phyloP scores from a whole-genome alignment of 2,329 filamentous ascomycete genomes.

The Colletotrichum horii region DNA sequence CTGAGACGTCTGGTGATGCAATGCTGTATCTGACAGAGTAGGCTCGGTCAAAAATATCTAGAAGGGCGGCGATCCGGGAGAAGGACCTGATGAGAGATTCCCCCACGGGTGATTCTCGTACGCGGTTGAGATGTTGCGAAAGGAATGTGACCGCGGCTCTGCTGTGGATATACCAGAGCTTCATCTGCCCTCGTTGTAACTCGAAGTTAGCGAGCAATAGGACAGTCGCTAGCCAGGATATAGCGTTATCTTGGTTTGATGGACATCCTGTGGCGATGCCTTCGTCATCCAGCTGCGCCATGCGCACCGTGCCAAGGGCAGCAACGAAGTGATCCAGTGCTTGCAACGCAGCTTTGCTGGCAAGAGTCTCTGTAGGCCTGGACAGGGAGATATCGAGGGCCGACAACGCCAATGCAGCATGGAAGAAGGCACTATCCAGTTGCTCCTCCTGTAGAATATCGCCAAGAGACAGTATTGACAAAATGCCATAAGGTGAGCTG shows the following conservation, averaged over 20 bases:
- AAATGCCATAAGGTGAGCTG: not conserved
- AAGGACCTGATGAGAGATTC: slow-evolving; percentile 1
- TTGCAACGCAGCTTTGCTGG: not conserved
- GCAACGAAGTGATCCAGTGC: slow-evolving; percentile 3
- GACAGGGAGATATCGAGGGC: not conserved
- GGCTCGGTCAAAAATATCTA: slow-evolving; percentile 1
- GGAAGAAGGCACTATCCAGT: not conserved
- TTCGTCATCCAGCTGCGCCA: not conserved
- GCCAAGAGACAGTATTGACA: not conserved
- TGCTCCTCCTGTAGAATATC: not conserved
- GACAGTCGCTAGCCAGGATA: not conserved
- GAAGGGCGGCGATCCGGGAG: not conserved
- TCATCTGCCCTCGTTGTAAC: slow-evolving; percentile 5
- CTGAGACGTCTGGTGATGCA: not conserved
- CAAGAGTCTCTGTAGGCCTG: not conserved
- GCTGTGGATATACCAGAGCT: slow-evolving; percentile 9
- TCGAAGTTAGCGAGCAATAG: not conserved
- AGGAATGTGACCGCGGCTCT: slow-evolving; percentile 1
- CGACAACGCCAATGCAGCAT: not conserved
- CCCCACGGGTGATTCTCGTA: not conserved
- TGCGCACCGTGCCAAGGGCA: not conserved
- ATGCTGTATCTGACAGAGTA: slow-evolving; percentile 2
- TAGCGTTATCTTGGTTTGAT: not conserved
- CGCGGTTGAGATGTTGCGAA: not conserved
- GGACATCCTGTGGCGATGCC: not conserved